phyloP scores from a whole-genome alignment of 2,329 filamentous ascomycete genomes.

The Venturia oleaginea region DNA sequence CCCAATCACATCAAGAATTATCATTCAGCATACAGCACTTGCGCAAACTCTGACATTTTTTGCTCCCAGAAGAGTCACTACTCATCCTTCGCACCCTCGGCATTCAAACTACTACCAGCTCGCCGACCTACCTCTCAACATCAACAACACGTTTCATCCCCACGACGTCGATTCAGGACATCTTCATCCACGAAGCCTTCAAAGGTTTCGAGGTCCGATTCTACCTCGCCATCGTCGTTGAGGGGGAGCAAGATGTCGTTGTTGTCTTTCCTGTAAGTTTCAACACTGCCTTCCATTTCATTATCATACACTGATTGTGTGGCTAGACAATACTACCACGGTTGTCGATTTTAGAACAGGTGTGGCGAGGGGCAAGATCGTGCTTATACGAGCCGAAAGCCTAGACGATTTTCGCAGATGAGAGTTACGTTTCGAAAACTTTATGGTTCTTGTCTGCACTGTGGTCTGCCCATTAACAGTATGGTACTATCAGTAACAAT shows the following conservation, averaged over 20 bases:
- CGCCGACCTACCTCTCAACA: slow-evolving; percentile 55
- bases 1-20: background rate
- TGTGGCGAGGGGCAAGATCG: slow-evolving; percentile 77
- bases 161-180: slow-evolving; percentile 82
- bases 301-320: background rate
- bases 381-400: slow-evolving; percentile 67
- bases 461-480: background rate
- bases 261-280: slow-evolving; percentile 77
- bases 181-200: slow-evolving; percentile 93
- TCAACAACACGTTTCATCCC: slow-evolving; percentile 71
- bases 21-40: background rate
- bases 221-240: slow-evolving; percentile 82
- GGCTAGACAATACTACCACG: slow-evolving; percentile 58
- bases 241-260: slow-evolving; percentile 77
- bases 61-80: slow-evolving; percentile 61
- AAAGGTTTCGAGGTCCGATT: slow-evolving; percentile 83
- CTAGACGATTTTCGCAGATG: background rate
- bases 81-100: slow-evolving; percentile 82
- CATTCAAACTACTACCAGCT: slow-evolving; percentile 73
- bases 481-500: too few species aligned
- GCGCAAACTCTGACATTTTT: slow-evolving; percentile 17
- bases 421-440: background rate
- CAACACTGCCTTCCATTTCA: background rate
- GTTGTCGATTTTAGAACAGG: slow-evolving; percentile 67
- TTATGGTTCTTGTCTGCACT: background rate